Conservation (phyloP, 768 basidiomycete genomes). For the Tricholoma matsutake region DNA sequence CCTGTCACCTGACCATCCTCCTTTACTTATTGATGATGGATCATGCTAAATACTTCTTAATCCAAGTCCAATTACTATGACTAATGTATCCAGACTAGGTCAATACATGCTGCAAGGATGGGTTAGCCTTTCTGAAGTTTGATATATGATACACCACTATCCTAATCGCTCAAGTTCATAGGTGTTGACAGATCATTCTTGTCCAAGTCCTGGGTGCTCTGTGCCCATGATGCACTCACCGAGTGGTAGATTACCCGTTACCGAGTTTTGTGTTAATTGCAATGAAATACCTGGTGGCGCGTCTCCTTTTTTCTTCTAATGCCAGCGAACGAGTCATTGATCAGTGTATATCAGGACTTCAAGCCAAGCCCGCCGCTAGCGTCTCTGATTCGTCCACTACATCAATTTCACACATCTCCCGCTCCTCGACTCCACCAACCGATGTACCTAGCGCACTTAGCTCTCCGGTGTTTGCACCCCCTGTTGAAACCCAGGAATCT, state of each 20-base stretch:
- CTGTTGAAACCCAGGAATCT: constrained; percentile 64
- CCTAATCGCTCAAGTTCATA: constrained; percentile 19
- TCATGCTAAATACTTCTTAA: too few species aligned
- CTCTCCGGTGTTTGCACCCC: constrained; percentile 61
- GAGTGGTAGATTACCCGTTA: constrained; percentile 38
- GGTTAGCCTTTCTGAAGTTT: constrained; percentile 37
- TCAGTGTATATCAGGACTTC: constrained; percentile 6
- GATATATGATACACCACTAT: too few species aligned
- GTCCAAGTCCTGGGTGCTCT: constrained; percentile 51
- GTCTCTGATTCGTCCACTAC: constrained; percentile 34
- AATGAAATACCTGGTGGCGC: constrained; percentile 30
- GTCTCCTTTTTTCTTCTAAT: neutral
- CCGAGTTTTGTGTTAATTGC: constrained; percentile 65
- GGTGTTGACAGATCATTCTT: constrained; percentile 66
- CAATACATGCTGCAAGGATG: constrained; percentile 77
- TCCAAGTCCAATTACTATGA: constrained; percentile 27
- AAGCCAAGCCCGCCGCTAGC: constrained; percentile 6
- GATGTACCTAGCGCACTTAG: constrained; percentile 61
- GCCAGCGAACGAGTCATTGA: neutral
- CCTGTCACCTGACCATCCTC: too few species aligned
- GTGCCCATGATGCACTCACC: constrained; percentile 80
- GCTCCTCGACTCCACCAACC: constrained; percentile 75
- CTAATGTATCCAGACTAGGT: constrained; percentile 64
- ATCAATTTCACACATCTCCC: constrained; percentile 52
- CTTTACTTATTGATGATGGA: too few species aligned